Evolutionary conservation across 148 eudicot species (phyloP).

Genomic region (Rheum nobile): DNA sequence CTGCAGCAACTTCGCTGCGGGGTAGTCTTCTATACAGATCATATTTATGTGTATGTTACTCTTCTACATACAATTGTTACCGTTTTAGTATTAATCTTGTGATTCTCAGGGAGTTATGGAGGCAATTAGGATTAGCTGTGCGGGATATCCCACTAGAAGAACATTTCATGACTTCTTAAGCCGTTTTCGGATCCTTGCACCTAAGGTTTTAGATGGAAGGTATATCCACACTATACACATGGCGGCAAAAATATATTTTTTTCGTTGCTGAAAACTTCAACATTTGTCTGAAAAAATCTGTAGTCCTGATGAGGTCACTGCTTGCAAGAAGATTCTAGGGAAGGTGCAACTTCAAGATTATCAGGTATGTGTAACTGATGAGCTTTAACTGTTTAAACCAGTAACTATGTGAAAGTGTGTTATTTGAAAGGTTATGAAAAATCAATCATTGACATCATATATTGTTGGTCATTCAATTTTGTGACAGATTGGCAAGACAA

Average conservation of each 20-base stretch:
- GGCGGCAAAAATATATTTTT: background rate
- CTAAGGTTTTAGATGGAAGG: constrained; percentile 63
- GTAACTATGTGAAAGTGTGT: background rate
- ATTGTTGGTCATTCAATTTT: constrained; percentile 1
- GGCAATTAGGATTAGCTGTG: constrained; percentile 97
- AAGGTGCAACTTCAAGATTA: constrained; percentile 66
- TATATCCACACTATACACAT: constrained; percentile 12
- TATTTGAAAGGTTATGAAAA: background rate
- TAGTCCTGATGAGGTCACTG: constrained; percentile 54
- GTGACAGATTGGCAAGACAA: constrained; percentile 83
- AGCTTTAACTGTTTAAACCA: background rate
- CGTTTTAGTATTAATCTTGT: constrained; percentile 11
- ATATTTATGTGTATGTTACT: background rate
- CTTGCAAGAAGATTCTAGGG: constrained; percentile 54
- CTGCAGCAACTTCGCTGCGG: constrained; percentile 96
- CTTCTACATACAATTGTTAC: background rate
- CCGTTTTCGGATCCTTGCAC: constrained; percentile 73
- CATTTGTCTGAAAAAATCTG: background rate
- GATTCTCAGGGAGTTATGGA: constrained; percentile 89
- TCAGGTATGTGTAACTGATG: constrained; percentile 42
- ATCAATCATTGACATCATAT: background rate
- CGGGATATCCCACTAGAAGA: constrained; percentile 90
- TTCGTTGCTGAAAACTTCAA: background rate
- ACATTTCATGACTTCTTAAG: constrained; percentile 57
- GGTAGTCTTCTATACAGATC: constrained; percentile 29